Base-by-base conservation (phyloP, 1,139 yeast species). In the Taphrina sp. region DNA sequence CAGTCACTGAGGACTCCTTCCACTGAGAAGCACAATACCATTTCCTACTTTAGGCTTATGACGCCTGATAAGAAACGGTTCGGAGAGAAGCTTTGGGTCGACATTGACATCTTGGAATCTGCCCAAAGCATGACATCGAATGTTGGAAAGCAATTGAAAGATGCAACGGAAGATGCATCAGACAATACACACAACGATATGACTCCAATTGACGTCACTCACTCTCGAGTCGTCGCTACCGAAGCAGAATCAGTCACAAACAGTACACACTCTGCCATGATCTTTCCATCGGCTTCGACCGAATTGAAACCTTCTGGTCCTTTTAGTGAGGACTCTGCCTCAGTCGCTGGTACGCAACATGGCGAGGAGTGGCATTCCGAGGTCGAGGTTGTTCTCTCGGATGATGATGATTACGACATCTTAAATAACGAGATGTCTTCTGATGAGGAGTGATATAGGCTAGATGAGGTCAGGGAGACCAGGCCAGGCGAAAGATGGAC, bases 51-150 rank as follows among this genome's bases (percentile, higher is more conserved):
- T 59, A 24, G 34, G 24, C 47, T 59, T 39, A 54, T 51, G 24
- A 52, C 60, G 2, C 51, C 59, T 3, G 56, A 46, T 10, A 61
- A 61, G 3, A 52, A 35, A 23, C 26, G 55, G 8, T 60, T 59
- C 51, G 63, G 62, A 2, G 57, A 52, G 5, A 53, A 46, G 8
- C 49, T 60, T 16, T 56, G 61, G 60, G 49, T 61, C 42, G 59
- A 58, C 24, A 28, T 60, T 19, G 45, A 28, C 10, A 59, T 61
- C 26, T 54, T 36, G 24, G 42, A n/a, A 3, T 7, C 31, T 26
- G 31, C 10, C 7, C 31, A 26, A 26, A 12, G 12, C 7, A 12
- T 7, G 31, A 7, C 31, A 7, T 7, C 12, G 31, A 7, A 7
- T 26, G 10, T 12, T 12, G 12, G 12, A 12, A 26, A 26, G 12